Conservation (phyloP, 2,329 filamentous ascomycete genomes). For the Thielaviopsis populi region DNA sequence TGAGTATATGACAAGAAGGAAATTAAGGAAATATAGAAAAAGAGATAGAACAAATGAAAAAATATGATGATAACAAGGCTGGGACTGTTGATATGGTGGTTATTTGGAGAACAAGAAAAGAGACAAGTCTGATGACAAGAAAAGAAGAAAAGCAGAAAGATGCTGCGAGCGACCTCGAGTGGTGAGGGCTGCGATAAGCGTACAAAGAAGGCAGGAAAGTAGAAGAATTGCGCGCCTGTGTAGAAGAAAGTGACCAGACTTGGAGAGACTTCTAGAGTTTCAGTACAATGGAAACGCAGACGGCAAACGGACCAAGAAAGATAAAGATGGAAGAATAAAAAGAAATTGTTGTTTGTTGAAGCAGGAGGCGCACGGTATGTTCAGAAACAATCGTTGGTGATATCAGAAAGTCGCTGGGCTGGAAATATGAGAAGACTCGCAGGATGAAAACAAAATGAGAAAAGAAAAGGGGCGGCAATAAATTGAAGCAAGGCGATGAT, state of each 20-base stretch:
- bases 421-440: constrained; percentile 14
- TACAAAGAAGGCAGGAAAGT: constrained; percentile 10
- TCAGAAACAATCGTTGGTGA: constrained; percentile 17
- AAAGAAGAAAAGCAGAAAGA: not conserved
- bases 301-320: constrained; percentile 18
- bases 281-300: not conserved
- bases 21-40: constrained; percentile 18
- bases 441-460: constrained; percentile 18
- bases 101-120: constrained; percentile 9
- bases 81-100: constrained; percentile 14
- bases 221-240: constrained; percentile 4
- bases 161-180: not conserved
- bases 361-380: constrained; percentile 19
- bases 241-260: constrained; percentile 8
- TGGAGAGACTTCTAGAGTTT: not conserved
- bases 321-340: constrained; percentile 21
- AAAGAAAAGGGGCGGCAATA: constrained; percentile 14
- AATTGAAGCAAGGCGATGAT: not conserved
- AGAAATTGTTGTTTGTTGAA: constrained; percentile 4
- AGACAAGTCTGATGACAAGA: constrained; percentile 5
- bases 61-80: constrained; percentile 14
- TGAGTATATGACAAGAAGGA: constrained; percentile 15
- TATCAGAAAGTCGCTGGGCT: constrained; percentile 10
- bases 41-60: constrained; percentile 14
- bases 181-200: constrained; percentile 16